Evolutionary conservation across 2,329 filamentous ascomycete genomes (phyloP), one percentile per base, ranked within the genome.

Genomic region (Calcarisporium arbuscula): DNA sequence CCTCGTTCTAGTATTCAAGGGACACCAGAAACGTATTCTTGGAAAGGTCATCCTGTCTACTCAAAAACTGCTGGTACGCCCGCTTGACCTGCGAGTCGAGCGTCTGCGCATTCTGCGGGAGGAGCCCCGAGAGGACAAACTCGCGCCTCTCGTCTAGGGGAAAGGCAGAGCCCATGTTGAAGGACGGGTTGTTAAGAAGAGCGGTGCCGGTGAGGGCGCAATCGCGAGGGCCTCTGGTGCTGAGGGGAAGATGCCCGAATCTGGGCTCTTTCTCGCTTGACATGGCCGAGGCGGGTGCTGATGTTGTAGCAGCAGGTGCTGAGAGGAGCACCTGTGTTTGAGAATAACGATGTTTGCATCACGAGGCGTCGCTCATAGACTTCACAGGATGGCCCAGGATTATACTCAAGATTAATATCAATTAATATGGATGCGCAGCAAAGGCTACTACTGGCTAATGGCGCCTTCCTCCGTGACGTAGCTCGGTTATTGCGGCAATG

Each of bases 1-100:
- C 84, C 41, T 84, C 74, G 58, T 92, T 94, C 58, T 94, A 88
- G 48, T 86, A 79, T 51, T 86, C 88, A 64, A 94, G 67, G 32
- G 82, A 87, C 0, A 83, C 85, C 68, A 94, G 72, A 53, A 94
- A 94, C 0, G 85, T 89, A 49, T 94, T 94, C 64, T 92, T 94
- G 25, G 81, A 80, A 23, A 94, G 60, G 43, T 82, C 73, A 53
- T 81, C 74, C 0, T 60, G 53, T 4, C 74, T 68, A 3, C 67
- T 74, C 15, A 61, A 64, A 59, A 89, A 94, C 54, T 95, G 88
- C 46, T 86, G 62, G 54, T 94, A 94, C 1, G 88, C 87, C 17
- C 88, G 74, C 37, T 76, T 62, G 32, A 77, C 76, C 53, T 94
- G 88, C 50, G 86, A 77, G 5, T 89, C 81, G 5, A 94, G 69